Evolutionary conservation across 345 rosid genomes (phyloP), one percentile per base, ranked within the genome.

Genomic region (Syzygium jambos): DNA sequence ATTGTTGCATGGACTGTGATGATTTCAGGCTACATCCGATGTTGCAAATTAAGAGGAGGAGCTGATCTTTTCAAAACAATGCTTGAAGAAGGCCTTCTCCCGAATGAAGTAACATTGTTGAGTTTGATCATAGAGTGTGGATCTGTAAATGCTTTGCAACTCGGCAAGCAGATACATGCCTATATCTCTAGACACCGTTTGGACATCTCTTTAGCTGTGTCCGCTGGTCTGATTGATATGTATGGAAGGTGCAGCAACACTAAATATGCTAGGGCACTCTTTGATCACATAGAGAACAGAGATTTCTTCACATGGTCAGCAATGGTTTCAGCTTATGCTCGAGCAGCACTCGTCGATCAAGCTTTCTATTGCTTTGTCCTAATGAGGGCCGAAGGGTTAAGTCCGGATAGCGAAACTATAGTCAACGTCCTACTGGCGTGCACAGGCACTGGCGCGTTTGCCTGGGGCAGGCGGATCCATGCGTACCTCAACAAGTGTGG

Each of bases 1-100:
- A 73, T 92, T 30, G 91, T 93, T 89, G 89, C 93, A 1, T 92
- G 93, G 93, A 92, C 93, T 89, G 90, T 91, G 30, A 89, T 93
- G 92, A 88, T 93, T 86, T 86, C 93, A 9, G 95, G 95, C 55
- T 90, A 84, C 86, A 90, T 92, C 41, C 88, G 91, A 84, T 88
- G 89, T 86, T 85, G 85, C 54, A 38, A 73, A 41, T 84, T 90
- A 27, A 88, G 56, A 29, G 90, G 89, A 59, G 92, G 91, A 23
- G 85, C 89, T 59, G 86, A 90, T 34, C 90, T 89, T 68, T 90
- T 93, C 80, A 84, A 54, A 65, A 57, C 86, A 87, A 92, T 93
- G 95, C 41, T 88, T 49, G 87, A 87, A 84, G 91, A 92, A 87
- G 87, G 78, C 38, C 49, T 87, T 11, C 49, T 65, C 85, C 94